Percentiles rank a stretch among this genome's conserved stretches.
Evolutionary conservation across 2,329 filamentous ascomycete species (phyloP).

Genomic region (Ophiostoma ulmi): DNA sequence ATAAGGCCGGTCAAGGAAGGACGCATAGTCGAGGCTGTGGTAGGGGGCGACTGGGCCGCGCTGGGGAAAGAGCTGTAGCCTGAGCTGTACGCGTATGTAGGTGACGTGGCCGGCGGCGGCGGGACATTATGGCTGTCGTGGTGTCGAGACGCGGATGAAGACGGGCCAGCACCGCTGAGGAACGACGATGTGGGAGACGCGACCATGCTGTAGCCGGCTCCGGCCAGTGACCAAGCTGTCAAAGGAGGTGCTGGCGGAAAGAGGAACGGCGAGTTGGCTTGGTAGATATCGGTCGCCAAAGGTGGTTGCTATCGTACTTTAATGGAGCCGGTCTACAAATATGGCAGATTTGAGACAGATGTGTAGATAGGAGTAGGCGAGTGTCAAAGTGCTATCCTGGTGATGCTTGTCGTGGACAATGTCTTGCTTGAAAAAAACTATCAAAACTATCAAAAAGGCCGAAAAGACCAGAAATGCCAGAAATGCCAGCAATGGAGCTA

Average conservation of each 20-base stretch:
- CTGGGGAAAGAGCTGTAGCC: constrained; percentile 24
- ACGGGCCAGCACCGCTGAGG: not conserved
- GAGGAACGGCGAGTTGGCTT: not conserved
- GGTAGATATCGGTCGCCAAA: not conserved
- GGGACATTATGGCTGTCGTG: not conserved
- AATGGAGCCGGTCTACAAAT: not conserved
- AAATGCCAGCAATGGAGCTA: not conserved
- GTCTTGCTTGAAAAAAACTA: not conserved
- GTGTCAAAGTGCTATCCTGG: not conserved
- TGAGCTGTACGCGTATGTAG: constrained; percentile 13
- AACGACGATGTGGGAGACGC: not conserved
- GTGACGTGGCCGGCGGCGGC: not conserved
- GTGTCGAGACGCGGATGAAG: not conserved
- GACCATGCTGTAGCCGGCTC: constrained; percentile 10
- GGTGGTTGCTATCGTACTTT: not conserved
- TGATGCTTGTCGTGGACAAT: not conserved
- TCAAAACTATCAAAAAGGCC: not conserved
- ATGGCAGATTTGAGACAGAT: not conserved
- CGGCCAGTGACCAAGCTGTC: not conserved
- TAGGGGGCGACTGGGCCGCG: constrained; percentile 19
- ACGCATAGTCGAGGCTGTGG: constrained; percentile 20
- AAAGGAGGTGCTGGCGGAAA: not conserved
- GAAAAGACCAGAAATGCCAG: not conserved
- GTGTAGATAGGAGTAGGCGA: not conserved
- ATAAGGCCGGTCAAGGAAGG: constrained; percentile 17